phyloP scores from a whole-genome alignment of 306 rosid genomes.

The Castanopsis chinensis region DNA sequence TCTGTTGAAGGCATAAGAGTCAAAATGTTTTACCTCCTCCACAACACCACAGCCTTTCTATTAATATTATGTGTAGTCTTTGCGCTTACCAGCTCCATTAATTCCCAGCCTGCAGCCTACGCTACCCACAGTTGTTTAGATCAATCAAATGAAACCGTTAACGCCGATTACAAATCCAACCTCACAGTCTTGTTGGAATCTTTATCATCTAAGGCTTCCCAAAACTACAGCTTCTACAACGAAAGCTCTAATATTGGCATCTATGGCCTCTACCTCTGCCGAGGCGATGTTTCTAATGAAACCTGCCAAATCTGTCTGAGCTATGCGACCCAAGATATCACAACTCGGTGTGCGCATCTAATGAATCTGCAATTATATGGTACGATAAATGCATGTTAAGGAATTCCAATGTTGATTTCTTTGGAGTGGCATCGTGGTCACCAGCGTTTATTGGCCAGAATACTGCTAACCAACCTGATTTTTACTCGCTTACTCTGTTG shows the following conservation, averaged over 20 bases:
- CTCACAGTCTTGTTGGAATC: background rate
- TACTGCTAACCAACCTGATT: too few relatives aligned
- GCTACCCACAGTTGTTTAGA: background rate
- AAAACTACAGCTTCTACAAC: background rate
- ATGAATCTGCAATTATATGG: background rate
- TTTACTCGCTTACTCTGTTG: too few relatives aligned
- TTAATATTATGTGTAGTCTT: background rate
- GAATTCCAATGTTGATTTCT: conserved; percentile 7
- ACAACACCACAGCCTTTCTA: background rate
- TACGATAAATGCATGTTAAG: conserved; percentile 22
- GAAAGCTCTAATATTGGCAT: background rate
- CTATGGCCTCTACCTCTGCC: background rate
- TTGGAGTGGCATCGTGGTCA: background rate
- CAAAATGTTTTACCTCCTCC: background rate
- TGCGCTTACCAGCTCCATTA: background rate
- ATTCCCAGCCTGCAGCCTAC: background rate
- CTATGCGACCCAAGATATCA: background rate
- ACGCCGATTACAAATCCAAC: background rate
- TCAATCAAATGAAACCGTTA: background rate
- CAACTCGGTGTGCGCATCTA: background rate
- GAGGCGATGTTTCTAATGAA: background rate
- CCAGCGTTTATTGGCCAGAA: background rate
- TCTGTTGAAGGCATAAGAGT: background rate
- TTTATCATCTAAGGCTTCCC: background rate
- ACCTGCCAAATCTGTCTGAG: background rate